Evolutionary conservation across 805 yeast species (phyloP), one percentile per base, ranked within the genome.

Genomic region (Metschnikowia amazonensis): DNA sequence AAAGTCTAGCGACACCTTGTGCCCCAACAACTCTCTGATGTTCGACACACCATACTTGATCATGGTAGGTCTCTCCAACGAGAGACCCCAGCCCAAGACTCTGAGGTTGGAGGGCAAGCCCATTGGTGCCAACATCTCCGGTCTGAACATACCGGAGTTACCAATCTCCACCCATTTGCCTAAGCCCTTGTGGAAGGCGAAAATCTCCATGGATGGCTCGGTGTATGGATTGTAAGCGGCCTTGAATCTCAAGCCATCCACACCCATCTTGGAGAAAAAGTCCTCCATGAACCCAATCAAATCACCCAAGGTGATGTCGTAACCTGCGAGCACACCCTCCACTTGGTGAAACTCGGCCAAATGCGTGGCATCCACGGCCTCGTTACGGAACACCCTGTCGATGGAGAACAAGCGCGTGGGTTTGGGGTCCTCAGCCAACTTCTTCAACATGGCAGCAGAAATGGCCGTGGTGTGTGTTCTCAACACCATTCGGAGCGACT

Each of bases 181-280:
- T 60, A 94, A 78, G 42, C 97, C 97, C 58, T 81, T 83, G 71
- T 94, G 99, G 86, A 88, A 94, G 41, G 97, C 94, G 68, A 85
- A 94, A 56, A 94, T 94, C 75, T 94, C 99, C 80, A 94, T 80
- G 6, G 96, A 87, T 47, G 99, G 99, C 72, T 94, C 99, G 47
- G 99, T 94, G 79, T 94, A 94, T 48, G 99, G 99, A 70, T 94
- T 94, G 73, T 94, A 94, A 32, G 99, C 95, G 54, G 99, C 97
- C 75, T 94, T 94, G 82, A 94, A 94, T 71, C 98, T 85, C 60
- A 94, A 79, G 57, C 89, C 85, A 56, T 83, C 81, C 48, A 95
- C 99, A 65, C 99, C 99, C 99, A 94, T 94, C 74, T 88, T 88
- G 47, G 82, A 80, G 71, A 94, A 94, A 80, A 94, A 94, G 63